Base-by-base conservation (phyloP, 2,329 filamentous ascomycete species). In the Sporothrix pallida region DNA sequence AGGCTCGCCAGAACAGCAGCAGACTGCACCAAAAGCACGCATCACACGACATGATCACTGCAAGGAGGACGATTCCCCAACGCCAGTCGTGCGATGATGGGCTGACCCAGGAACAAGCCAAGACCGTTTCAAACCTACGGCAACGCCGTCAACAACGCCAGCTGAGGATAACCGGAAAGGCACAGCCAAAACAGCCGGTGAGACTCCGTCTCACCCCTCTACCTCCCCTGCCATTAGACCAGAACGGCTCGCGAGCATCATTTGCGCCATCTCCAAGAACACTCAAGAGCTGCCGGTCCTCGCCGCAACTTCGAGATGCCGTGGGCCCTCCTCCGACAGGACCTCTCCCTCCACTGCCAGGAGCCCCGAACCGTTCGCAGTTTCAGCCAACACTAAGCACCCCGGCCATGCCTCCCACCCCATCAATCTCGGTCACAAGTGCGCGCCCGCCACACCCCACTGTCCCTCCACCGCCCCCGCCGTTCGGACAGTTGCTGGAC, bases 321-420 rank as follows among this genome's bases (percentile, higher is more conserved):
- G 67, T 26, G 2, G 62, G 67, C 12, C 75, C 72, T 7, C 72
- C 73, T 4, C 75, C 74, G 1, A 23, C 72, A 9, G 75, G 52
- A 7, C 72, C 73, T 2, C 73, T 77, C 7, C 76, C 75, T 10
- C 74, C 76, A 2, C 62, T 77, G 6, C 76, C 76, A 0, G n/a
- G 62, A 6, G 42, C 73, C 8, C 72, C 74, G 1, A 15, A 50
- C 1, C 13, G 71, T 7, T 74, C 75, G 1, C 74, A 71, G 5
- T 48, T 74, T n/a, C 68, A 62, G 9, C 20, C 60, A 5, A 69
- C 20, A 2, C 72, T 48, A 4, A 67, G 37, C 5, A 37, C 54
- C 3, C 52, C 26, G 2, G 1, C 65, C 6, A 17, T 60, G 20
- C 58, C 52, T 13, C 56, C 73, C 9, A 63, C 71, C 0, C 42